Percentiles rank a stretch among this genome's conserved stretches.
Conservation (phyloP, 2,329 filamentous ascomycete genomes). For the Trichophyton schoenleinii region DNA sequence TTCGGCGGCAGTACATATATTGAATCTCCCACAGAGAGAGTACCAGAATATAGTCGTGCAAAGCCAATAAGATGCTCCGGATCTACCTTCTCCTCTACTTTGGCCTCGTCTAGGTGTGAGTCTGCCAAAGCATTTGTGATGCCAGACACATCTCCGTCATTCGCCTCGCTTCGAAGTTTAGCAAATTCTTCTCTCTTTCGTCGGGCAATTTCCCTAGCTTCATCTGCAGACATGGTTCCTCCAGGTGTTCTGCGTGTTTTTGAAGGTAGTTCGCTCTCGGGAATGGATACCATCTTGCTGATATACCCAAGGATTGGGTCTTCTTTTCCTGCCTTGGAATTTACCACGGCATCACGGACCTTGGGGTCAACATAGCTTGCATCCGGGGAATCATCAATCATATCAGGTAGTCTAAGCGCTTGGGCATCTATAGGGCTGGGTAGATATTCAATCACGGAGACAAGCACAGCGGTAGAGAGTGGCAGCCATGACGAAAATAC, state of each 20-base stretch:
- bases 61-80: constrained; percentile 89
- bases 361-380: constrained; percentile 54
- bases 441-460: constrained; percentile 86
- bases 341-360: constrained; percentile 67
- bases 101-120: constrained; percentile 44
- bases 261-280: constrained; percentile 78
- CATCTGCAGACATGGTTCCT: constrained; percentile 65
- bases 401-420: constrained; percentile 60
- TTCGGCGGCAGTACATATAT: constrained; percentile 89
- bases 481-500: constrained; percentile 86
- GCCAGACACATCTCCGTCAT: constrained; percentile 38
- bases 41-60: constrained; percentile 84
- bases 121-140: constrained; percentile 50
- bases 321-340: constrained; percentile 57
- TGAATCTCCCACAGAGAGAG: constrained; percentile 73
- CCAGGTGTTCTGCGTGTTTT: constrained; percentile 55
- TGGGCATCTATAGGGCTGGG: constrained; percentile 75
- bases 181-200: constrained; percentile 84
- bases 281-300: constrained; percentile 95
- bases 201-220: constrained; percentile 74
- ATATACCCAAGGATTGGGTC: constrained; percentile 87
- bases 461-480: constrained; percentile 78
- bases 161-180: constrained; percentile 54
- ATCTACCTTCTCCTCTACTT: constrained; percentile 49
- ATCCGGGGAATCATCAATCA: constrained; percentile 71